Evolutionary conservation across 768 basidiomycete genomes (phyloP).

Genomic region (Termitomyces sp.): DNA sequence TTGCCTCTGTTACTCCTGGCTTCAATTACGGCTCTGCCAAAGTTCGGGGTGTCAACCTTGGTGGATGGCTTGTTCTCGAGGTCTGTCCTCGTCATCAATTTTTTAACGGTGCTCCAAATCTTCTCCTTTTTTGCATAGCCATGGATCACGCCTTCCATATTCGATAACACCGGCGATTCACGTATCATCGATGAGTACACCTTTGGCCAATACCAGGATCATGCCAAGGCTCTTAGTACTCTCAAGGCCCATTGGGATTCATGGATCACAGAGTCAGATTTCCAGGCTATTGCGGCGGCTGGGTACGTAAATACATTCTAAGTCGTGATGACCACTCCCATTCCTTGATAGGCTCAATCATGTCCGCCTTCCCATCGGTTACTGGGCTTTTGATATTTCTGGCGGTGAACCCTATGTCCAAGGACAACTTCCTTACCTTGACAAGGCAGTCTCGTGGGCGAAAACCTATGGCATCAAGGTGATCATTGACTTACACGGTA

Average conservation of each 20-base stretch:
- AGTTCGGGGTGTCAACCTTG: slow-evolving; percentile 83
- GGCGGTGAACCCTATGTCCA: slow-evolving; percentile 76
- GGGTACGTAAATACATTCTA: slow-evolving; percentile 42
- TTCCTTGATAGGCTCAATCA: slow-evolving; percentile 62
- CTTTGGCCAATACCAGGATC: slow-evolving; percentile 61
- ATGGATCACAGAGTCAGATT: slow-evolving; percentile 84
- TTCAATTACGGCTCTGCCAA: slow-evolving; percentile 74
- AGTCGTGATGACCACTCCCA: slow-evolving; percentile 1
- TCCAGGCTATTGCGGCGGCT: slow-evolving; percentile 68
- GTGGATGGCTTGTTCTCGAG: slow-evolving; percentile 52
- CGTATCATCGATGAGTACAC: slow-evolving; percentile 77
- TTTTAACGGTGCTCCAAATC: neutral
- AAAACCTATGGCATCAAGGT: slow-evolving; percentile 68
- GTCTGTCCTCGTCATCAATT: slow-evolving; percentile 20
- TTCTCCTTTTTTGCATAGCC: slow-evolving; percentile 38
- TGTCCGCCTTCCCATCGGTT: slow-evolving; percentile 83
- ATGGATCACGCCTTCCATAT: slow-evolving; percentile 77
- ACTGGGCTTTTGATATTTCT: slow-evolving; percentile 84
- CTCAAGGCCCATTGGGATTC: slow-evolving; percentile 74
- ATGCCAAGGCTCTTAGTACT: slow-evolving; percentile 40
- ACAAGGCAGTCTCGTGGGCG: slow-evolving; percentile 71
- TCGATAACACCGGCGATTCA: slow-evolving; percentile 59
- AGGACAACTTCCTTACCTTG: slow-evolving; percentile 70
- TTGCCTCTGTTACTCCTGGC: slow-evolving; percentile 39
- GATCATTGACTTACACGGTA: slow-evolving; percentile 73